Base-by-base conservation (phyloP, 2,329 filamentous ascomycete species). In the Calonectria multiphialidica region DNA sequence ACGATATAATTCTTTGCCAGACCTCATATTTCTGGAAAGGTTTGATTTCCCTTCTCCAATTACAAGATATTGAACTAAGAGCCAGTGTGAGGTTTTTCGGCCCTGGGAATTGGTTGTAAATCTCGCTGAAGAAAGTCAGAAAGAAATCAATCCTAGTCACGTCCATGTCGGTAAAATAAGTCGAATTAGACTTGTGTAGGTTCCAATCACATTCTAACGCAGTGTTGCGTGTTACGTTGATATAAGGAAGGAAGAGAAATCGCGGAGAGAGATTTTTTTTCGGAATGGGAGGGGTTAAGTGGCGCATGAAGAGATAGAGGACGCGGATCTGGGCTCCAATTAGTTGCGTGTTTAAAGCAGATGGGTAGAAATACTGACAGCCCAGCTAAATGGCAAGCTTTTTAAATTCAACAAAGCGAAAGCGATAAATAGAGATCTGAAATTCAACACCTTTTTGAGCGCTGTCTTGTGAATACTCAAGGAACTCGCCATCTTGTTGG, bases 101-200 rank as follows among this genome's bases (percentile, higher is more conserved):
- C 1, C 69, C 69, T 1, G 65, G 69, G n/a, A 71, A 63, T 13
- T 57, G 69, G 47, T 74, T 68, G 45, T 72, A 70, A 1, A 28
- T 44, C 23, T 67, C 59, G 35, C 66, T 40, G 33, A 74, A 74
- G 6, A 74, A 37, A 7, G 66, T 57, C 1, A 70, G 44, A 35
- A 70, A 50, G 25, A 74, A 65, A 55, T 75, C 72, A 5, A 68
- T 64, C 2, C 73, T 68, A 1, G 72, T 72, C 35, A 75, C 70
- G 28, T 75, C 73, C 40, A 75, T 68, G 45, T 75, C 72, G 0
- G 73, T 71, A 40, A 75, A 75, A 45, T 75, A 75, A 5, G 73
- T 74, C 2, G 73, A 75, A 23, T 75, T 75, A 15, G 73, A 74
- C 57, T 75, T 75, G 72, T 75, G 73, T 18, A 74, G 40, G 53